Base-by-base conservation (phyloP, 768 basidiomycete species). In the Trametes cubensis region DNA sequence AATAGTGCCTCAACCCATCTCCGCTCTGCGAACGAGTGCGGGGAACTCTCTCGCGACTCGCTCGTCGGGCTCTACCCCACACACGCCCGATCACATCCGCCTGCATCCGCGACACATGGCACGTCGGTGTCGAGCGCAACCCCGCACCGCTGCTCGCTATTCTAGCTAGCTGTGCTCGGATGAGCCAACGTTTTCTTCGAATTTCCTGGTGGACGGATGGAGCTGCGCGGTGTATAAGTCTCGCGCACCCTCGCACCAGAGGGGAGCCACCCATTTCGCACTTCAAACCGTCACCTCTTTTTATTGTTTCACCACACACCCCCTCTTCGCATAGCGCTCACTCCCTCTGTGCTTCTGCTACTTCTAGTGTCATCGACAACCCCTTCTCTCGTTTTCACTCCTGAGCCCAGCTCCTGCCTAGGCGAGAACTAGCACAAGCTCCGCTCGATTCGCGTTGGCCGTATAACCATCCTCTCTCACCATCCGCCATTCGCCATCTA, bases 81-180 rank as follows among this genome's bases (percentile, higher is more conserved):
- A 39, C 30, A 21, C 25, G 28, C 25, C 41, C 60, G 60, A 61
- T 61, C 60, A 49, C 28, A 55, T 54, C 52, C 60, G 52, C 46
- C 26, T 34, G 26, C 39, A 55, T 61, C 52, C 60, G 60, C 52
- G 20, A 45, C 21, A 38, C 45, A 56, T 46, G 55, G 13, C 26
- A 17, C 34, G 4, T 45, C 44, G 55, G 26, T 4, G 13, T 38
- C 30, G 20, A 45, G 6, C 1, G 14, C 45, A 2, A 8, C 20
- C 11, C n/a, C 30, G 30, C 28, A 28, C 26, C 23, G 34, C 34
- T 4, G 3, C 46, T 47, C 20, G 48, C 25, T 49, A 28, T 3
- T 26, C n/a, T 14, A 0, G 0, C 13, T 18, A 46, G 45, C 45
- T 46, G 45, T 21, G 18, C 45, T n/a, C 20, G 20, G 25, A 49